Base-by-base conservation (phyloP, 345 rosid genomes). In the Linum usitatissimum region DNA sequence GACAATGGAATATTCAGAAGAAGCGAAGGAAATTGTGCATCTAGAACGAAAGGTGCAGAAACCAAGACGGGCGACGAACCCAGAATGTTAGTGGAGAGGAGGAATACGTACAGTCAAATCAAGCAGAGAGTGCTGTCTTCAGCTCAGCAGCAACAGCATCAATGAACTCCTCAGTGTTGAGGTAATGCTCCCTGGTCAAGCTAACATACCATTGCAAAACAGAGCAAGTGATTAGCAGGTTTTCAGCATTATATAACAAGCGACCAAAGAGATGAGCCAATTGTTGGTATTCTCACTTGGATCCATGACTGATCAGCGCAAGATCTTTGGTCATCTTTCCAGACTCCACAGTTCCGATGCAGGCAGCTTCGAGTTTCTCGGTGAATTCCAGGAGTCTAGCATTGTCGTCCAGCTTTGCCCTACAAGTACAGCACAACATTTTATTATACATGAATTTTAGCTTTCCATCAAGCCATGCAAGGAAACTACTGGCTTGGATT, bases 321-420 rank as follows among this genome's bases (percentile, higher is more conserved):
- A 93, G 97, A 84, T 93, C 97, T 74, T 93, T 93, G 66, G 99
- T 93, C 99, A 93, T 93, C 84, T 87, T 93, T 63, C 97, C 97
- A 66, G 92, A 83, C 68, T 93, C 99, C 45, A 93, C 99, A 31
- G 76, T 59, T 65, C 84, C 94, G 39, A 93, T 53, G 66, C 99
- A 93, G 48, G 97, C 95, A 9, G 85, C 96, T 80, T 93, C 99
- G 18, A 93, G 95, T 78, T 90, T 93, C 77, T 87, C 79, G 0
- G 89, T 77, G 66, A 93, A 93, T 30, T 93, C 92, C 80, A 86
- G 67, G 40, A 90, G 92, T 67, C 71, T 76, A 63, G 89, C 70
- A 69, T 87, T 90, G 76, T 79, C 81, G 75, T 93, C 99, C 81
- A 94, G 71, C 78, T 90, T 87, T 21, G 97, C 99, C 83, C 97